A percentile compares a stretch with the other conserved stretches of the same genome.
These are phyloP conservation scores for Xylaria hypoxylon DNA, from an alignment of 2,329 filamentous ascomycete genomes.

Conservation along the genomic window DNA sequence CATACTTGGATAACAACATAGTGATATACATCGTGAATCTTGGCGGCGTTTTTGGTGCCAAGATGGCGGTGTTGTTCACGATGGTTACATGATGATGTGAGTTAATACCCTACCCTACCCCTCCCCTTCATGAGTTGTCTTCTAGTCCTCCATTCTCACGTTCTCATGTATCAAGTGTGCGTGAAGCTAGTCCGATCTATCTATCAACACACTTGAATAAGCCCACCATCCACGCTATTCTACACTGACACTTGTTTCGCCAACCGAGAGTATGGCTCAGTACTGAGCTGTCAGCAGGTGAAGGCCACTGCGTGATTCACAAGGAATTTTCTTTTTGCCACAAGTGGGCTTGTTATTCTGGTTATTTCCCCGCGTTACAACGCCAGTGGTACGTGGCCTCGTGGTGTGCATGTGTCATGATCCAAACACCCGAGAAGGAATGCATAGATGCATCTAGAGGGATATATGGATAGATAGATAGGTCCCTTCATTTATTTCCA, in stretches of 20 bases:
- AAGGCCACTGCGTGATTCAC: slow-evolving; percentile 1
- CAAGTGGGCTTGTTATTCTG: slow-evolving; percentile 13
- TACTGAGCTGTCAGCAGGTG: neutral
- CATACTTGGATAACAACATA: slow-evolving; percentile 4
- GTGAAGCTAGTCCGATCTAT: neutral
- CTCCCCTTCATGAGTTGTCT: neutral
- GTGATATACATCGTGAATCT: slow-evolving; percentile 22
- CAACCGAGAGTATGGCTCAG: neutral
- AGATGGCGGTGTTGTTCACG: slow-evolving; percentile 21
- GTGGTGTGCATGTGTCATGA: slow-evolving; percentile 9
- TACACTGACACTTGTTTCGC: neutral
- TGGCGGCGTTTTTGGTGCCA: neutral
- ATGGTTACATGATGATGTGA: slow-evolving; percentile 32
- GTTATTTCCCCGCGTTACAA: slow-evolving; percentile 1
- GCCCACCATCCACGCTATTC: neutral
- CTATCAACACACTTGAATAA: neutral
- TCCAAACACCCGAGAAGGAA: neutral
- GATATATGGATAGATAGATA: neutral
- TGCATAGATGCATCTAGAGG: too few species aligned
- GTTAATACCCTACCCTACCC: slow-evolving; percentile 13
- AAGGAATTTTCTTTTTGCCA: slow-evolving; percentile 22
- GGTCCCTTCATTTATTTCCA: neutral
- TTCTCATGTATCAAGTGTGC: neutral
- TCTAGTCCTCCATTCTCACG: neutral
- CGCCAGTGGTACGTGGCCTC: slow-evolving; percentile 12